Conservation (phyloP, 108 stramenopile species). For the Fragilariopsis cylindrus region DNA sequence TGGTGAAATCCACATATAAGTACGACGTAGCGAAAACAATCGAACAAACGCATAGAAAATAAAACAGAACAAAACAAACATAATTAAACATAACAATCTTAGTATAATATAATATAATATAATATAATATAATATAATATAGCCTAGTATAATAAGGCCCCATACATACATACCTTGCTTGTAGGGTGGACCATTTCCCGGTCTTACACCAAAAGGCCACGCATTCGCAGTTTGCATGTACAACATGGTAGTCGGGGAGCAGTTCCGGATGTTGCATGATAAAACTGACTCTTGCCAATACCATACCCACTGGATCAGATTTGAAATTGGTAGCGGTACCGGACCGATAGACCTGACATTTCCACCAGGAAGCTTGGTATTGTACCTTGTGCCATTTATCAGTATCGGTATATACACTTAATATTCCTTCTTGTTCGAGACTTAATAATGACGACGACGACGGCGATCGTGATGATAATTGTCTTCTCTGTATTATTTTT, state of each 20-base stretch:
- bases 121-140: no score
- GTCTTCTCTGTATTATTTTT: neutral
- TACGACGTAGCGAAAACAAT: no score
- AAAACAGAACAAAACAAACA: no score
- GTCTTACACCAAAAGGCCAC: conserved; percentile 84
- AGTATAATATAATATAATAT: no score
- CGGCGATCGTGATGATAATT: neutral
- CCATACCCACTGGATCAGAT: conserved; percentile 37
- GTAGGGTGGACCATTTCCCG: conserved; percentile 57
- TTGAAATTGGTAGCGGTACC: conserved; percentile 32
- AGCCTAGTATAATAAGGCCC: no score
- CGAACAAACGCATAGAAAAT: no score
- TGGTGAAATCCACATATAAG: no score
- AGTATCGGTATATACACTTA: conserved; percentile 33
- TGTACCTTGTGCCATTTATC: conserved; percentile 46
- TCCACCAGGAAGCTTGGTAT: conserved; percentile 41
- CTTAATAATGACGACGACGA: neutral
- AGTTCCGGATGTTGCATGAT: conserved; percentile 34
- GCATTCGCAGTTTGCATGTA: conserved; percentile 81
- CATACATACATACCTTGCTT: conserved; percentile 26
- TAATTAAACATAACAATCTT: no score
- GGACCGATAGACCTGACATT: conserved; percentile 26
- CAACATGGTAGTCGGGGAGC: conserved; percentile 66
- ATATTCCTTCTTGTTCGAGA: conserved; percentile 36
- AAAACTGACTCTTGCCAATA: conserved; percentile 47